Evolutionary conservation across 352 stramenopile genomes (phyloP).

Genomic region (Globisporangium iwayamae): DNA sequence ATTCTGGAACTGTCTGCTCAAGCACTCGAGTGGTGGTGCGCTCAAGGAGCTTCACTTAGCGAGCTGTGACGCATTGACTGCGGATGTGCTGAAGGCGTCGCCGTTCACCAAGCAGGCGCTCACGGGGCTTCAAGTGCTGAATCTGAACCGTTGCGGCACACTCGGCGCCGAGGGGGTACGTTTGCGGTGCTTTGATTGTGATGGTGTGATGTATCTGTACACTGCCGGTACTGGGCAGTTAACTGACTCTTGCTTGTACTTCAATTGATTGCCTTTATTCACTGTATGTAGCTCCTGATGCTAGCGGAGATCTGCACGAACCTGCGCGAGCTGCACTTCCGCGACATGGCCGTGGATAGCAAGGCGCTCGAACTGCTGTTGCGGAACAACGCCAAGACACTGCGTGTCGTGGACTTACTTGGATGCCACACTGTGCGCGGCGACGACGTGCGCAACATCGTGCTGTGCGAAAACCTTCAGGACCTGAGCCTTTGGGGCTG

Average conservation of each 20-base stretch:
- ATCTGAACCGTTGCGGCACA: constrained; percentile 51
- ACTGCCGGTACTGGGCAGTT: not conserved
- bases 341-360: constrained; percentile 68
- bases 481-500: constrained; percentile 74
- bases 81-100: constrained; percentile 26
- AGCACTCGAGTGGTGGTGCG: constrained; percentile 19
- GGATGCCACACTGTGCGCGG: constrained; percentile 72
- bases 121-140: constrained; percentile 43
- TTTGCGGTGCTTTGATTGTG: not conserved
- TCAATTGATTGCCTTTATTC: not conserved
- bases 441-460: constrained; percentile 44
- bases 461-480: constrained; percentile 37
- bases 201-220: not conserved
- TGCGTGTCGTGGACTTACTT: constrained; percentile 67
- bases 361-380: constrained; percentile 48
- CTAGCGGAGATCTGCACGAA: constrained; percentile 41
- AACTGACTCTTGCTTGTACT: not conserved
- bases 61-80: constrained; percentile 43
- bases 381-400: constrained; percentile 33
- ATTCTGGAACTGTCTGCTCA: constrained; percentile 64
- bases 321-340: constrained; percentile 59
- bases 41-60: constrained; percentile 57
- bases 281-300: constrained; percentile 22
- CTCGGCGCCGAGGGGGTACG: constrained; percentile 42
- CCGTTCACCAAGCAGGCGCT: constrained; percentile 26